Evolutionary conservation across 257 asterid species (phyloP).

Genomic region (Capsicum rhomboideum): DNA sequence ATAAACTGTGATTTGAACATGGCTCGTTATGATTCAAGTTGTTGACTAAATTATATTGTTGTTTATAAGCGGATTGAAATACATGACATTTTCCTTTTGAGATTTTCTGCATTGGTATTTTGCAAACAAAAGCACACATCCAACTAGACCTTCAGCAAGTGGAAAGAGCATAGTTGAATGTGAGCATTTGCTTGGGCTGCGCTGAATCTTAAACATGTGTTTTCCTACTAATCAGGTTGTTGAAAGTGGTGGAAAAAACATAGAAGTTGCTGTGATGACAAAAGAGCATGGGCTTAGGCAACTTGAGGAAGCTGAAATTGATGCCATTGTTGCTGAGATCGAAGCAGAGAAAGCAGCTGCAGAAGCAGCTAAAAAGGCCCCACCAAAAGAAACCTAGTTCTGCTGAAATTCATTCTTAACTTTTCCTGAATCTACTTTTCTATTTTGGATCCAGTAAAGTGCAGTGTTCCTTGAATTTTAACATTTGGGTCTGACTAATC

Average conservation of each 20-base stretch:
- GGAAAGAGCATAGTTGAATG: background rate
- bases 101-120: background rate
- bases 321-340: slow-evolving; percentile 75
- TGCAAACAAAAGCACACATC: background rate
- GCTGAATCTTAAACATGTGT: background rate
- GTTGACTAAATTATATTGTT: background rate
- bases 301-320: slow-evolving; percentile 94
- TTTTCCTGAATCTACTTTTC: background rate
- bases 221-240: slow-evolving; percentile 49
- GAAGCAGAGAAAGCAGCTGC: slow-evolving; percentile 98
- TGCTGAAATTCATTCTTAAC: background rate
- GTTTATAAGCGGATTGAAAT: background rate
- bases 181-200: background rate
- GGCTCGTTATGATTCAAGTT: background rate
- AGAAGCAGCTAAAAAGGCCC: slow-evolving; percentile 94
- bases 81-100: background rate
- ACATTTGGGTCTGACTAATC: background rate
- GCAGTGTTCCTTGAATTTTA: slow-evolving; percentile 3
- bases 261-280: slow-evolving; percentile 94
- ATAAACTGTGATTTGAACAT: background rate
- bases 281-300: slow-evolving; percentile 66
- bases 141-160: background rate
- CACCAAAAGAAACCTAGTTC: slow-evolving; percentile 41
- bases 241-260: slow-evolving; percentile 96
- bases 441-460: slow-evolving; percentile 1